Evolutionary conservation across 768 basidiomycete species (phyloP).

Genomic region (Mycena venus): DNA sequence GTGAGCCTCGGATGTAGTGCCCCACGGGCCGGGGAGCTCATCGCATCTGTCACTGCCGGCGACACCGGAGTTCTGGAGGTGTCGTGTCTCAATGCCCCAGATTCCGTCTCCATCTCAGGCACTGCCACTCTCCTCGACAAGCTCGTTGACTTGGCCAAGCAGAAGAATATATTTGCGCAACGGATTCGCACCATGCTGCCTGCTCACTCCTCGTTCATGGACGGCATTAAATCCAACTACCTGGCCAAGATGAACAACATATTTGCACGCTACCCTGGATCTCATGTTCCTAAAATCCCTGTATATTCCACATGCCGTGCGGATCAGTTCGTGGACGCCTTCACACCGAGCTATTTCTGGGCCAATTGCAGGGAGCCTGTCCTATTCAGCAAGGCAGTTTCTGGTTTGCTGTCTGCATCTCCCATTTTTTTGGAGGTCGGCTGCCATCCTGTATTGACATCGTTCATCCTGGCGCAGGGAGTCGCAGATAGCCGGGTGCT

Average conservation of each 20-base stretch:
- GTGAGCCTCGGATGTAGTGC: slow-evolving; percentile 44
- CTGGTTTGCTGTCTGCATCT: background rate
- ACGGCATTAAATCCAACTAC: slow-evolving; percentile 35
- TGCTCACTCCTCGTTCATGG: slow-evolving; percentile 47
- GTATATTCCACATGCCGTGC: slow-evolving; percentile 20
- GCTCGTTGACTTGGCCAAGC: slow-evolving; percentile 37
- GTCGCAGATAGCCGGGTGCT: background rate
- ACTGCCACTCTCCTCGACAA: slow-evolving; percentile 31
- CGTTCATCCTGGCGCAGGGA: slow-evolving; percentile 6
- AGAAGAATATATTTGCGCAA: slow-evolving; percentile 40
- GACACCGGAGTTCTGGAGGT: slow-evolving; percentile 37
- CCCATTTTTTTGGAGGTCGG: slow-evolving; percentile 15
- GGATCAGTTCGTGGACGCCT: slow-evolving; percentile 1
- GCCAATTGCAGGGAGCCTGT: slow-evolving; percentile 23
- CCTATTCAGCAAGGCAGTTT: slow-evolving; percentile 18
- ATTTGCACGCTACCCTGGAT: slow-evolving; percentile 23
- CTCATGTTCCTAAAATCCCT: slow-evolving; percentile 15
- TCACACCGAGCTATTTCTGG: slow-evolving; percentile 20
- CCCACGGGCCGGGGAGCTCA: slow-evolving; percentile 5
- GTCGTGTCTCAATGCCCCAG: slow-evolving; percentile 47
- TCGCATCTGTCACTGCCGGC: background rate
- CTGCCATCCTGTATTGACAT: slow-evolving; percentile 23
- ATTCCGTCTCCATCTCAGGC: slow-evolving; percentile 46
- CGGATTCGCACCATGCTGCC: slow-evolving; percentile 42
- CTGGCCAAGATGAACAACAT: slow-evolving; percentile 14